A percentile compares a stretch with the other conserved stretches of the same genome.
Conservation (phyloP, 495 filamentous ascomycete species). For the Xylaria intraflava region DNA sequence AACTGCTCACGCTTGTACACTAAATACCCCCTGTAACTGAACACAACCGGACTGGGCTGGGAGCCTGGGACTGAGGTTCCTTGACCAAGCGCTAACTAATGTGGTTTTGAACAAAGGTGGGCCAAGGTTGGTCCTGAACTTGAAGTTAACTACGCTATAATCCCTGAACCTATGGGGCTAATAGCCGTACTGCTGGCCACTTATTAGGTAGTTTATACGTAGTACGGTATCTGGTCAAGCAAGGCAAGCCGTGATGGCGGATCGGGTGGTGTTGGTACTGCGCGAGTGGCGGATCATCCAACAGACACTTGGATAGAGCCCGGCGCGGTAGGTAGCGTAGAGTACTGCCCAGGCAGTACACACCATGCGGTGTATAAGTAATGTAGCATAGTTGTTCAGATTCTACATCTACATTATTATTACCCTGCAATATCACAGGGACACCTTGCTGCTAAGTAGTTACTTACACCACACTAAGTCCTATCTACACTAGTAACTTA, state of each 20-base stretch:
- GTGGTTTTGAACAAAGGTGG: slow-evolving; percentile 15
- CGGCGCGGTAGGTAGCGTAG: slow-evolving; percentile 4
- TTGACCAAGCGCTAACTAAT: slow-evolving; percentile 15
- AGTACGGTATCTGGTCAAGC: slow-evolving; percentile 22
- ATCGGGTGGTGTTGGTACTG: slow-evolving; percentile 19
- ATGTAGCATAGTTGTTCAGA: no score
- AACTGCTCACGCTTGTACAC: slow-evolving; percentile 15
- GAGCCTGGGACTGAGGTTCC: slow-evolving; percentile 6
- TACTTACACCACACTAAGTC: neutral
- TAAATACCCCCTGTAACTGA: slow-evolving; percentile 7
- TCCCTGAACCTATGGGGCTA: slow-evolving; percentile 24
- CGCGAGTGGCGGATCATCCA: slow-evolving; percentile 6
- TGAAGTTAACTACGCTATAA: slow-evolving; percentile 13
- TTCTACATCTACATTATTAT: no score
- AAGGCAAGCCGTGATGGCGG: slow-evolving; percentile 27
- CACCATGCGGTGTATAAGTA: no score
- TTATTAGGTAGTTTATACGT: no score
- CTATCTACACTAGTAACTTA: slow-evolving; percentile 7
- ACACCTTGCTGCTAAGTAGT: no score
- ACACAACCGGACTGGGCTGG: slow-evolving; percentile 17
- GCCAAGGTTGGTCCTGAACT: slow-evolving; percentile 9
- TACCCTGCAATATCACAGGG: no score
- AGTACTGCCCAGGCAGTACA: no score
- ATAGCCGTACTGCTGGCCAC: slow-evolving; percentile 1
- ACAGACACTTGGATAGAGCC: slow-evolving; percentile 1